Base-by-base conservation (phyloP, 768 basidiomycete genomes). In the Leccinum fibrillosum region DNA sequence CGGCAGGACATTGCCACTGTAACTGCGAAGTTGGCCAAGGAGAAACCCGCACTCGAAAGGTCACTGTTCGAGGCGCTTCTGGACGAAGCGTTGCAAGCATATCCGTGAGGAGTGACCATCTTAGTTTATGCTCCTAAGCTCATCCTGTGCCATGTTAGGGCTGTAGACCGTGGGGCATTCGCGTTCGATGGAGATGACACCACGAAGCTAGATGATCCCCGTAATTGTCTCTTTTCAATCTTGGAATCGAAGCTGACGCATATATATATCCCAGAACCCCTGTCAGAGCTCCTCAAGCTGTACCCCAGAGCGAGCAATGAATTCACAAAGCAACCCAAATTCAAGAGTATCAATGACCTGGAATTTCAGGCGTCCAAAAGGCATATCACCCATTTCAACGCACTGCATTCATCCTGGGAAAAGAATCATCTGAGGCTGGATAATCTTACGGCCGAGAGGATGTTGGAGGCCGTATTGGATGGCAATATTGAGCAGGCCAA, bases 41-140 rank as follows among this genome's bases (percentile, higher is more conserved):
- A 67, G 13, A 6, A 51, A 6, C 57, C 52, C 0, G 5, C 54
- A 1, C 47, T 70, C 1, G 34, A 57, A 52, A 61, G 63, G 39
- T 59, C 67, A 15, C 2, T 74, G 49, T 65, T 65, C 7, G 69
- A 71, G 21, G 66, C 62, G 3, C 55, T 69, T 45, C 13, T 77
- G 9, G 65, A 71, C 8, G 53, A 62, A 11, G 55, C 66, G 9
- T 15, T 60, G n/a, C 28, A 15, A 13, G 9, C 59, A 4, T 77
- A 69, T 61, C 69, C 69, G 69, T 69, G 55, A 56, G 69, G 82
- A 0, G 28, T 7, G 10, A 0, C n/a, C 32, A 1, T 15, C 4
- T 49, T 23, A 2, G 6, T 49, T 23, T 1, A 32, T n/a, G 34
- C 28, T 54, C 19, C 8, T 54, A 5, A n/a, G 23, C 52, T 50